Percentiles rank a stretch among this genome's conserved stretches.
These are phyloP conservation scores for Pythium phragmitis DNA, from an alignment of 352 stramenopile genomes.

Conservation along the genomic window DNA sequence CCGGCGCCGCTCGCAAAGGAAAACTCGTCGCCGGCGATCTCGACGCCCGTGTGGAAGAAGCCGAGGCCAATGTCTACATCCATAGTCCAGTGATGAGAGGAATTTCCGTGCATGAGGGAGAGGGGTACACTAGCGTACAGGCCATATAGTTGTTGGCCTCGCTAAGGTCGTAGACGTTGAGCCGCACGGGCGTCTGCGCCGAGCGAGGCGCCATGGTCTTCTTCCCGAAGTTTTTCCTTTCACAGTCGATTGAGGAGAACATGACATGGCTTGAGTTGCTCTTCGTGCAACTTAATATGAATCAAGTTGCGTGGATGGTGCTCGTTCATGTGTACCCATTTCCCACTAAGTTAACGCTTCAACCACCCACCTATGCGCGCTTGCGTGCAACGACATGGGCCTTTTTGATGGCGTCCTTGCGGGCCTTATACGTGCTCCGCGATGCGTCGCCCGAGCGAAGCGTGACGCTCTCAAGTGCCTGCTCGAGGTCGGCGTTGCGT, in stretches of 20 bases:
- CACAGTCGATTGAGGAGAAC: background rate
- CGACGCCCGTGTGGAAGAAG: slow-evolving; percentile 91
- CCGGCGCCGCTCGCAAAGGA: slow-evolving; percentile 90
- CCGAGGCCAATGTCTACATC: slow-evolving; percentile 67
- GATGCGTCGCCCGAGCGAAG: slow-evolving; percentile 17
- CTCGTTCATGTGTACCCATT: slow-evolving; percentile 13
- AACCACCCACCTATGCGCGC: slow-evolving; percentile 3
- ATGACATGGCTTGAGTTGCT: background rate
- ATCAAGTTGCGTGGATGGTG: slow-evolving; percentile 21
- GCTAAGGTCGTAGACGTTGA: slow-evolving; percentile 94
- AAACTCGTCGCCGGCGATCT: slow-evolving; percentile 92
- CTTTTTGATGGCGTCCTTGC: slow-evolving; percentile 68
- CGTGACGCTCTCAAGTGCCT: slow-evolving; percentile 56
- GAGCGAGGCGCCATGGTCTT: slow-evolving; percentile 43
- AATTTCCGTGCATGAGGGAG: background rate
- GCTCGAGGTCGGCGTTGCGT: slow-evolving; percentile 56
- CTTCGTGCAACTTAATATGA: slow-evolving; percentile 2
- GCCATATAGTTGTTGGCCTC: slow-evolving; percentile 89
- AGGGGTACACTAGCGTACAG: slow-evolving; percentile 35
- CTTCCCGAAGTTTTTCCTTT: background rate
- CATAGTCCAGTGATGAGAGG: background rate
- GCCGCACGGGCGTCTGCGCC: slow-evolving; percentile 64
- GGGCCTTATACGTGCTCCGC: slow-evolving; percentile 64
- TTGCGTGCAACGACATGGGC: slow-evolving; percentile 24
- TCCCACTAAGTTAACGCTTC: slow-evolving; percentile 12